Conservation (phyloP, 768 basidiomycete genomes). For the Boletus eberwhitei region DNA sequence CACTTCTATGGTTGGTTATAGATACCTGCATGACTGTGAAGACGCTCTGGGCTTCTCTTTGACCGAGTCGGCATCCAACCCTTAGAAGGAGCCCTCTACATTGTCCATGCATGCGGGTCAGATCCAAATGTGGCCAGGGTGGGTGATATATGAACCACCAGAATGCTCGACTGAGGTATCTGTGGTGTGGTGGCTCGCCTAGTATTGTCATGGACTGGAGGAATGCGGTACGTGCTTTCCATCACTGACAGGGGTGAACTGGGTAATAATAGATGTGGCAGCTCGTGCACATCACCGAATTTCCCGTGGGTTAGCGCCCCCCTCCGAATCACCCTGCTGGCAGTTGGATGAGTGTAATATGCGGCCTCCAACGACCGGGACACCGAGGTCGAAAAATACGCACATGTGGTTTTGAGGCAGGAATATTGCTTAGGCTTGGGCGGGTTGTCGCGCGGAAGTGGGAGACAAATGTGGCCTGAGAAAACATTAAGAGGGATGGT, state of each 20-base stretch:
- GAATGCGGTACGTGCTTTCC: constrained; percentile 2
- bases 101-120: constrained; percentile 6
- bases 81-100: constrained; percentile 3
- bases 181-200: background rate
- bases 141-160: constrained; percentile 12
- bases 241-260: background rate
- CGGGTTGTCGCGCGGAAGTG: no score
- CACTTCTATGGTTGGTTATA: background rate
- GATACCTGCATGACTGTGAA: no score
- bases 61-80: background rate
- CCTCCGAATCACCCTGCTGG: constrained; percentile 2
- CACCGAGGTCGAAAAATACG: no score
- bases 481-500: no score
- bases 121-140: constrained; percentile 6
- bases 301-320: background rate
- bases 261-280: background rate
- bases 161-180: constrained; percentile 9
- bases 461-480: no score
- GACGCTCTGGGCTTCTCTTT: background rate
- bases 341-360: background rate
- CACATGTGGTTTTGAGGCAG: no score
- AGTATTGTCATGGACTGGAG: constrained; percentile 2
- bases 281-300: background rate
- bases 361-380: no score
- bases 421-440: no score